Percentiles rank a stretch among this genome's conserved stretches.
Conservation (phyloP, 495 filamentous ascomycete genomes). For the Aspergillus panamensis region DNA sequence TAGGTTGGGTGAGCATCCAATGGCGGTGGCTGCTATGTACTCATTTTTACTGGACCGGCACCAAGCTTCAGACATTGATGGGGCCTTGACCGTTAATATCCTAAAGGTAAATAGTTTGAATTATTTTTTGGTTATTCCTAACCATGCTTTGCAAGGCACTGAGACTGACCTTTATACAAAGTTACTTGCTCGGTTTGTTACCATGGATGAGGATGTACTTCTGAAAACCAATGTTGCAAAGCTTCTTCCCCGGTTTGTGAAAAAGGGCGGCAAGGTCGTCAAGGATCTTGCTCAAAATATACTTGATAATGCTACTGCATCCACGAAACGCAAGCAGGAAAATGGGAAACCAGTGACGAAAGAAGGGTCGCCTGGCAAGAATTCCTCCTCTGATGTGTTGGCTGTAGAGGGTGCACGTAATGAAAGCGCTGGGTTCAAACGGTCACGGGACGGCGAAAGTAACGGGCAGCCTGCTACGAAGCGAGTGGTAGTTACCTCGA, state of each 20-base stretch:
- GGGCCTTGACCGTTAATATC: constrained; percentile 58
- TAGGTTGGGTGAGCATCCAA: constrained; percentile 56
- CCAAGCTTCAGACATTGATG: constrained; percentile 61
- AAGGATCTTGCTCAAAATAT: constrained; percentile 57
- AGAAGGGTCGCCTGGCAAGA: constrained; percentile 33
- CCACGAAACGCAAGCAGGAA: constrained; percentile 47
- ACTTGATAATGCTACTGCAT: constrained; percentile 52
- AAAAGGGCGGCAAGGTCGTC: constrained; percentile 61
- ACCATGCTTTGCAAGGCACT: not conserved
- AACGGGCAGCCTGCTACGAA: constrained; percentile 39
- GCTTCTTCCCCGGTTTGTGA: constrained; percentile 57
- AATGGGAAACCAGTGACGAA: constrained; percentile 32
- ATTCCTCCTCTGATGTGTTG: constrained; percentile 24
- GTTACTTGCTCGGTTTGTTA: constrained; percentile 62
- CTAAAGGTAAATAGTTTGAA: constrained; percentile 47
- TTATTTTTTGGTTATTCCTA: not conserved
- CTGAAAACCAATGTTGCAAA: constrained; percentile 66
- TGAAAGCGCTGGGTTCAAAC: constrained; percentile 45
- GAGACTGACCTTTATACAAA: constrained; percentile 26
- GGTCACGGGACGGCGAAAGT: constrained; percentile 41
- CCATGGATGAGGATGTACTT: constrained; percentile 58
- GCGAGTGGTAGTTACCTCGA: constrained; percentile 36
- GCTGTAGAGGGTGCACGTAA: constrained; percentile 22
- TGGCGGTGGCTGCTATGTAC: constrained; percentile 54
- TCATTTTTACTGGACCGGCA: constrained; percentile 65